Base-by-base conservation (phyloP, 176 grass and related monocot species). In the bread wheat (Triticum aestivum) region DNA sequence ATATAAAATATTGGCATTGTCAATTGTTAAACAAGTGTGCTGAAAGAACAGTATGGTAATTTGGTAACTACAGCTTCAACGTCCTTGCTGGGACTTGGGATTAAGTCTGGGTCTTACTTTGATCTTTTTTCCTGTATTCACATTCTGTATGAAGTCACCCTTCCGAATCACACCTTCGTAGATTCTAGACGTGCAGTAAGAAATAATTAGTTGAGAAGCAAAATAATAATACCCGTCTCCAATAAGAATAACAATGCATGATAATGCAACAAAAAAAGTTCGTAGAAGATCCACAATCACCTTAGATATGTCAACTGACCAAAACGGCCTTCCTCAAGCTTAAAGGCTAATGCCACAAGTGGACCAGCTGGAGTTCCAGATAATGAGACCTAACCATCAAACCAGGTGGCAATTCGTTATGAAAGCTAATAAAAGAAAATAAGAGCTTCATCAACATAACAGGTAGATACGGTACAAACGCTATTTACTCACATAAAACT, bases 251-350 rank as follows among this genome's bases (percentile, higher is more conserved):
- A 62, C 80, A 84, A 79, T 69, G 86, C 33, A 27, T 14, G 68
- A 62, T 45, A 61, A 66, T 33, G 27, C 39, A 84, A 84, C 5
- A 65, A 75, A 44, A 37, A 27, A 5, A 45, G 67, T 82, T 67
- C 45, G 5, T 78, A 78, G 5, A 81, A 89, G 14, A 77, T 56
- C 27, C 41, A 69, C 20, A 45, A 79, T 64, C 75, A 96, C 97
- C 97, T 92, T 87, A 98, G 87, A 89, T 98, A 98, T 56, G 97
- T 98, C 79, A 98, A 83, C 83, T 98, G 97, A 90, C 93, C 97
- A 88, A 98, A 98, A 86, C 97, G 97, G 10, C 97, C 97, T 94
- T 98, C 97, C 88, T 98, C 97, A 45, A 98, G 89, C 78, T 98
- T 98, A 79, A 98, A 98, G 12, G 97, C 92, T 75, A 98, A 89